Conservation (phyloP, 768 basidiomycete species). For the Pulveroboletus sp. region DNA sequence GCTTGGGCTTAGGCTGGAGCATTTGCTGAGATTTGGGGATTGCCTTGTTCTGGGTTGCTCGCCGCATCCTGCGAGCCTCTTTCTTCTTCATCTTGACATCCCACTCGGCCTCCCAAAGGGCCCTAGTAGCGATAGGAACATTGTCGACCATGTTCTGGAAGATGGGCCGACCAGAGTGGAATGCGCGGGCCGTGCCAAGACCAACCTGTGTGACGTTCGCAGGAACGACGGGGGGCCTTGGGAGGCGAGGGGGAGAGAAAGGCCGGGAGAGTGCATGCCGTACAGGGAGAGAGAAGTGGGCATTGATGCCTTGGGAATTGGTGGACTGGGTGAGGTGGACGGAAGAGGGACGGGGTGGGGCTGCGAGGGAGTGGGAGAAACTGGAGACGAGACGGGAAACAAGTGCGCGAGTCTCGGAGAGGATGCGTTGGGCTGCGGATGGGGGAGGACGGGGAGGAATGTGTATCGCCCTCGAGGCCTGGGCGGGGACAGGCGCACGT, state of each 20-base stretch:
- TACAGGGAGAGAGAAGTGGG: conserved; percentile 52
- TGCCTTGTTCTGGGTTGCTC: conserved; percentile 17
- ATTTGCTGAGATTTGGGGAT: conserved; percentile 24
- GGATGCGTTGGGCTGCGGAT: conserved; percentile 40
- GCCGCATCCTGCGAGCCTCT: conserved; percentile 22
- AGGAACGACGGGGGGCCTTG: conserved; percentile 48
- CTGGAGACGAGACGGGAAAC: conserved; percentile 52
- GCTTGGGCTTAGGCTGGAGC: conserved; percentile 22
- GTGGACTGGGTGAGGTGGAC: conserved; percentile 15
- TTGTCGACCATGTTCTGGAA: conserved; percentile 80
- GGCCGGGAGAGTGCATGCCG: conserved; percentile 48
- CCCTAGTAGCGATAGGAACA: conserved; percentile 69
- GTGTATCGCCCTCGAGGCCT: conserved; percentile 45
- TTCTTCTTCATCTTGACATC: conserved; percentile 53
- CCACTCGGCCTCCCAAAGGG: conserved; percentile 71
- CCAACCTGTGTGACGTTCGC: conserved; percentile 61
- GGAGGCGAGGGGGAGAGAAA: conserved; percentile 47
- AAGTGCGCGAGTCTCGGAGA: conserved; percentile 51
- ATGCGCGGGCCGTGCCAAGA: conserved; percentile 70
- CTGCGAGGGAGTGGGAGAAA: conserved; percentile 36
- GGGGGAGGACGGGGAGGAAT: conserved; percentile 30
- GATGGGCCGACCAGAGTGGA: conserved; percentile 65
- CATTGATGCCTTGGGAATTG: conserved; percentile 40
- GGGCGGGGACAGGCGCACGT: not conserved
- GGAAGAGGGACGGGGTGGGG: conserved; percentile 3